These are phyloP conservation scores for Kodamaea sp. DNA, from an alignment of 1,139 yeast genomes.

Conservation along the genomic window DNA sequence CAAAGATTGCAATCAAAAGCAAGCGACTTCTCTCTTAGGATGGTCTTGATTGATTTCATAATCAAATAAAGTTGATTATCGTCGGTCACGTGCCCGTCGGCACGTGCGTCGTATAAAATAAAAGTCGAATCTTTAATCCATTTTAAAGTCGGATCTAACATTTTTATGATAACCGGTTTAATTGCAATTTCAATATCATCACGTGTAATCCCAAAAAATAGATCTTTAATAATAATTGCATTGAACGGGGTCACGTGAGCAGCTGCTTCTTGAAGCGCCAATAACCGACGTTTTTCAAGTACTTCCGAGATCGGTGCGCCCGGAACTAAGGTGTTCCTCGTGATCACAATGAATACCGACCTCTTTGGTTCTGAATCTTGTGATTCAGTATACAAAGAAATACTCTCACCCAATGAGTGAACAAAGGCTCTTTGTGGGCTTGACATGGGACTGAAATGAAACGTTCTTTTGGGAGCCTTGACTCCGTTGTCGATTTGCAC, in stretches of 20 bases:
- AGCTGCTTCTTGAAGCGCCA: conserved; percentile 23
- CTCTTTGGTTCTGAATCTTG: conserved; percentile 82
- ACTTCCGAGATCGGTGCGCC: conserved; percentile 26
- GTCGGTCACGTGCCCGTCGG: conserved; percentile 11
- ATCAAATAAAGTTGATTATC: conserved; percentile 34
- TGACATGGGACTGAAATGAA: conserved; percentile 73
- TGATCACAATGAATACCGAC: conserved; percentile 57
- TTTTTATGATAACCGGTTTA: conserved; percentile 18
- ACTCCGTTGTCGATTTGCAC: conserved; percentile 16
- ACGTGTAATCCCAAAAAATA: conserved; percentile 50
- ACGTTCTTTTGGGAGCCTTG: conserved; percentile 20
- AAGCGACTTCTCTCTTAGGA: conserved; percentile 35
- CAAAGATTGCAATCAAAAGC: conserved; percentile 51
- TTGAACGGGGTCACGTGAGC: conserved; percentile 33
- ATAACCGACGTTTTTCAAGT: conserved; percentile 28
- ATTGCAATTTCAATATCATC: conserved; percentile 41
- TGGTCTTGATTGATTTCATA: conserved; percentile 27
- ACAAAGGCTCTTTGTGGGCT: conserved; percentile 66
- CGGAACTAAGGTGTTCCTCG: conserved; percentile 33
- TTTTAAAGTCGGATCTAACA: conserved; percentile 23
- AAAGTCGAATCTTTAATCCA: conserved; percentile 45
- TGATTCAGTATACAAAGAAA: conserved; percentile 60
- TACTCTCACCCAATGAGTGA: conserved; percentile 62
- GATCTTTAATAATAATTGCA: conserved; percentile 52
- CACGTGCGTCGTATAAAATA: conserved; percentile 29